Conservation (phyloP, 2,329 filamentous ascomycete species). For the Diaporthe destruens region DNA sequence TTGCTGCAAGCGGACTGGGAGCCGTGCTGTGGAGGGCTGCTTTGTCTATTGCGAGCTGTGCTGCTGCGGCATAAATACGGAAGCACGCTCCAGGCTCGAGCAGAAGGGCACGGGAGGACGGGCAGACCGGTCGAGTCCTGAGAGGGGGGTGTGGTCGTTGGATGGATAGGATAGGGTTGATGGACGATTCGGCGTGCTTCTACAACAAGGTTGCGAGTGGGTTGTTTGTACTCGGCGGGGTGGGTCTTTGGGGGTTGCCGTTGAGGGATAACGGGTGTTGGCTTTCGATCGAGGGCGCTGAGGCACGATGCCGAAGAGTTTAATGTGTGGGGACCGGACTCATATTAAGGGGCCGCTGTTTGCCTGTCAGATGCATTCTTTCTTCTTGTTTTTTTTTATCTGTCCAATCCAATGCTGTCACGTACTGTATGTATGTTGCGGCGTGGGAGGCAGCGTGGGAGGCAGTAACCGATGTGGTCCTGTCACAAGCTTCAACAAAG, state of each 20-base stretch:
- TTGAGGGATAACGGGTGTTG: conserved; percentile 5
- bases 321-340: conserved; percentile 5
- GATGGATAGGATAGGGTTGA: conserved; percentile 27
- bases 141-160: conserved; percentile 25
- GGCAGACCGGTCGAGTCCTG: conserved; percentile 24
- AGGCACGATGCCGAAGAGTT: conserved; percentile 3
- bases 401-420: conserved; percentile 11
- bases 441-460: too few species aligned
- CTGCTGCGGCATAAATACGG: conserved; percentile 6
- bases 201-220: conserved; percentile 29
- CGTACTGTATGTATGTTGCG: not conserved
- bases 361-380: conserved; percentile 5
- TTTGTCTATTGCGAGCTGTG: conserved; percentile 12
- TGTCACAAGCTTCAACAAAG: conserved; percentile 25
- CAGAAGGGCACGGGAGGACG: not conserved
- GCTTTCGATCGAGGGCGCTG: conserved; percentile 18
- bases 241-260: conserved; percentile 4
- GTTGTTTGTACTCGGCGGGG: conserved; percentile 10
- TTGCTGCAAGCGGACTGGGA: conserved; percentile 23
- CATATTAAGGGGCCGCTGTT: not conserved
- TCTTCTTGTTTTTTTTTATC: too few species aligned
- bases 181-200: conserved; percentile 38
- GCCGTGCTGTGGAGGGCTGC: conserved; percentile 7
- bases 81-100: conserved; percentile 3
- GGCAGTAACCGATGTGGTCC: conserved; percentile 4